Base-by-base conservation (phyloP, 2,329 filamentous ascomycete genomes). In the Alternaria sp. region DNA sequence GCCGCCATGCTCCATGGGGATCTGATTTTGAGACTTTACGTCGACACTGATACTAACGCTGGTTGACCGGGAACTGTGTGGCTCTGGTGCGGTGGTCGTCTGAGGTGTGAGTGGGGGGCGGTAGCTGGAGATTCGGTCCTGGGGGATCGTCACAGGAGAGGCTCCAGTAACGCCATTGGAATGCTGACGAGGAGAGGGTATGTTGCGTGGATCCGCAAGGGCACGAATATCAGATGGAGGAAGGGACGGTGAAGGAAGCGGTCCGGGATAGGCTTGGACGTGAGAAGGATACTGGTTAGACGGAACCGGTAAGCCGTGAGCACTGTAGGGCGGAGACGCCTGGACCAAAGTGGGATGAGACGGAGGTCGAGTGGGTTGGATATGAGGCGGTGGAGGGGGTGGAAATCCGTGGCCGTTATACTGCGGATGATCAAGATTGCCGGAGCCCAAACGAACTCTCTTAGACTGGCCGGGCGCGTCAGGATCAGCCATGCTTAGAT, bases 401-500 rank as follows among this genome's bases (percentile, higher is more conserved):
- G 70, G 70, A 57, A 70, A 70, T 50, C 61, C 63, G 68, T 73
- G 71, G 58, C 63, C 70, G 72, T 74, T 75, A 70, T 74, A 74
- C 59, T 71, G 37, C 26, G 45, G 34, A 39, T 50, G 48, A 50
- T 58, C 56, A 58, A 58, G 71, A 67, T 71, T 73, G 69, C 69
- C 69, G 50, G 74, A 74, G 63, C 75, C 74, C 73, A 77, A 71
- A 74, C 75, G 75, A 60, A 69, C 69, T 66, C 73, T 73, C 66
- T 78, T 78, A 54, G 51, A 50, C 54, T 74, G 70, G 69, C 66
- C 67, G 63, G 72, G 72, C 73, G 72, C 72, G 71, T 76, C 72
- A 69, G 72, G 73, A 73, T 77, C 74, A 61, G 74, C 74, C 74
- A 78, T 78, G 61, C 71, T 77, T 75, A 75, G 67, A 73, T 72